Percentiles rank a stretch among this genome's conserved stretches.
These are phyloP conservation scores for Suillus cothurnatus DNA, from an alignment of 768 basidiomycete genomes.

Conservation along the genomic window DNA sequence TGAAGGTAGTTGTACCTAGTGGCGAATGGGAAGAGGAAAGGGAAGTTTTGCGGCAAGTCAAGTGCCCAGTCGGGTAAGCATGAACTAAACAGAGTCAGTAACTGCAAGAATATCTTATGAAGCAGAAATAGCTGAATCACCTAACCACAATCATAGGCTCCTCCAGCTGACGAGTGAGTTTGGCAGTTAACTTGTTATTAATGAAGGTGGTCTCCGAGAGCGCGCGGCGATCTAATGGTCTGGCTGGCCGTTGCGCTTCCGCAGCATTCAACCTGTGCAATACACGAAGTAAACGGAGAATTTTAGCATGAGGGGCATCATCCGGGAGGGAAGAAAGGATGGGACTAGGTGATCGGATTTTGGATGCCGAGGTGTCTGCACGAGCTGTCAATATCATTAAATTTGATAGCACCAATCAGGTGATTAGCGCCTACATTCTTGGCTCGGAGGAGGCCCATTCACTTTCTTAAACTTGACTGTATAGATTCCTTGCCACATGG, in stretches of 20 bases:
- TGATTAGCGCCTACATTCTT: slow-evolving; percentile 54
- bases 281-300: slow-evolving; percentile 86
- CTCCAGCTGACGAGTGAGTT: slow-evolving; percentile 95
- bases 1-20: slow-evolving; percentile 97
- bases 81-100: slow-evolving; percentile 51
- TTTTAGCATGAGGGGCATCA: slow-evolving; percentile 85
- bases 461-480: slow-evolving; percentile 95
- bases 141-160: slow-evolving; percentile 99
- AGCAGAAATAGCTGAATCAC: slow-evolving; percentile 43
- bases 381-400: slow-evolving; percentile 21
- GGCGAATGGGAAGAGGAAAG: slow-evolving; percentile 98
- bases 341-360: slow-evolving; percentile 64
- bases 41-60: slow-evolving; percentile 94
- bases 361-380: slow-evolving; percentile 42
- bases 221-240: slow-evolving; percentile 52
- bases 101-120: neutral
- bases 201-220: slow-evolving; percentile 86
- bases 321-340: slow-evolving; percentile 79
- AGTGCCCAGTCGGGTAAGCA: slow-evolving; percentile 98
- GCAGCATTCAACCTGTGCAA: slow-evolving; percentile 79
- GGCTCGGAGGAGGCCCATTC: slow-evolving; percentile 67
- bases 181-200: slow-evolving; percentile 97
- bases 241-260: slow-evolving; percentile 60
- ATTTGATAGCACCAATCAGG: neutral
- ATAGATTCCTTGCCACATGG: slow-evolving; percentile 90